Base-by-base conservation (phyloP, 192 early-diverging fungal species). In the Umbelopsis ramanniana region DNA sequence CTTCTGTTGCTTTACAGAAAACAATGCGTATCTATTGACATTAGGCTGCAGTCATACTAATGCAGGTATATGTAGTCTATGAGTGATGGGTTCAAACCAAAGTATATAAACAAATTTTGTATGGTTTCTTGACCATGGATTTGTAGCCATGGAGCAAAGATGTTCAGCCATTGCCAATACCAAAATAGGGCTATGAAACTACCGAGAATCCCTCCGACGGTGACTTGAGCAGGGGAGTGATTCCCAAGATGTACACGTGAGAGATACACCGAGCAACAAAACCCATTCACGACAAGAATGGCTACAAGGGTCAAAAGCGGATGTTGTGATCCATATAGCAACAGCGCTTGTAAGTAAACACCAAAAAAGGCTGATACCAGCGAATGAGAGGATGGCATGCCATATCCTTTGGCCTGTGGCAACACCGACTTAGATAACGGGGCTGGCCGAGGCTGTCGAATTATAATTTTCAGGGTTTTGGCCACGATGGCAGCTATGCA, bases 331-430 rank as follows among this genome's bases (percentile, higher is more conserved):
- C 14, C 26, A 14, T 22, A 37, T n/a, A 63, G 15, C 24, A 63
- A n/a, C 19, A 68, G 0, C 19, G 22, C 8, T 47, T 68, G 46
- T 24, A 68, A 15, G 46, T 68, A 68, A 17, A 68, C 46, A 23
- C 45, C 46, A 29, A 68, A 68, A 33, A 15, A 68, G 14, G 67
- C 67, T 2, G 46, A 23, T 6, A 48, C 67, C 14, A 46, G 67
- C 19, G 67, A 68, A 26, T 68, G 67, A 3, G 67, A 68, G 2
- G 67, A 68, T 38, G 67, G 67, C 67, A 68, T 68, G 45, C 67
- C 67, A 26, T 68, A 68, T 35, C 45, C 40, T 33, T 46, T 68
- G 9, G 40, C 46, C 4, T 48, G 67, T n/a, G 40, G 40, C 67
- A 47, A 19, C 45, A 47, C 37, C 0, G 46, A 11, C 6, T 68